Evolutionary conservation across 108 stramenopile species (phyloP), one percentile per base, ranked within the genome.

Genomic region (Skeletonema costatum): DNA sequence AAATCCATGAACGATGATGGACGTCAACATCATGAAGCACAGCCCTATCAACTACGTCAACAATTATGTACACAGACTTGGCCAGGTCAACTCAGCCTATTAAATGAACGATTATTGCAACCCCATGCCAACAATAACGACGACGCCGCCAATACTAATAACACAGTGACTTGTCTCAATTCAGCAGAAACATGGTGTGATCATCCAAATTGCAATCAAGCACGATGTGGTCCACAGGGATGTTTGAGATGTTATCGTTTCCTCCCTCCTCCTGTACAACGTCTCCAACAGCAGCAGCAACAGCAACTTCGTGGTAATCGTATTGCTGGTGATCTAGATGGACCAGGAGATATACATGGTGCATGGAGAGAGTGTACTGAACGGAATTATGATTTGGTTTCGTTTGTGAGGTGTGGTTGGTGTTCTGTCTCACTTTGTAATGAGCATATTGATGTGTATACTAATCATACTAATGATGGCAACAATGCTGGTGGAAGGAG

Each of bases 151-250:
- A 19, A 41, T 19, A 50, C 14, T 21, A 58, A 50, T 21, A n/a
- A 31, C 14, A 33, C 38, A 2, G 67, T 73, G 13, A 69, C 72
- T 2, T 80, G 78, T 58, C 60, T 41, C 30, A 80, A 80, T 32
- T 60, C 72, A 10, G 78, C 78, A 25, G 78, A 73, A 35, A 60
- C 50, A 39, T 80, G 71, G 71, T 80, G 78, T 41, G 78, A 80
- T 68, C 66, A 80, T 68, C 72, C 72, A 2, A 35, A 19, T 0
- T 80, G 78, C 35, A 38, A 61, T 2, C 36, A 53, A 17, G 78
- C 78, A 38, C 42, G 71, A 3, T 80, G 78, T 39, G 78, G 78
- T 16, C 25, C 30, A 41, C 59, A 73, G 60, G 78, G 78, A 48
- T 80, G 78, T 72, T 68, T 73, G 32, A 39, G 78, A 56, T 53